These are phyloP conservation scores for Meyerozyma sp. DNA, from an alignment of 1,139 yeast species.

Conservation along the genomic window DNA sequence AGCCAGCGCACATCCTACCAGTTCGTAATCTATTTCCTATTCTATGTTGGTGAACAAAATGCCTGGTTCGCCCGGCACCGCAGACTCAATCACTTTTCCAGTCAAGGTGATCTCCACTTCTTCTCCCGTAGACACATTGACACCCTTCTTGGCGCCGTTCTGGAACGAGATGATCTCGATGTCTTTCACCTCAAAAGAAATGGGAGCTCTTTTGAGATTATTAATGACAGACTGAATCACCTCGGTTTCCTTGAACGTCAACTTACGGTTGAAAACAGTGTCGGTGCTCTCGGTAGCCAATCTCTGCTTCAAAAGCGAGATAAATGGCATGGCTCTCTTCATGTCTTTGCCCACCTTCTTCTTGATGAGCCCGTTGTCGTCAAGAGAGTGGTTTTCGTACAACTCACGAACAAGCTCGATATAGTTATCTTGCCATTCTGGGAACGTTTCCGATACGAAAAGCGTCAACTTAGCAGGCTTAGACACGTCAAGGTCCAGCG, in stretches of 20 bases:
- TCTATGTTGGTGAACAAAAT: conserved; percentile 61
- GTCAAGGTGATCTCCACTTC: conserved; percentile 56
- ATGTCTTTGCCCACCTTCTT: conserved; percentile 69
- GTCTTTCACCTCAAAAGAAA: conserved; percentile 51
- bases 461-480: conserved; percentile 70
- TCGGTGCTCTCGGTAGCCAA: conserved; percentile 62
- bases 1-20: neutral
- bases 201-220: conserved; percentile 61
- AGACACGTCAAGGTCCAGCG: conserved; percentile 64
- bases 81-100: conserved; percentile 71
- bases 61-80: conserved; percentile 94
- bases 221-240: conserved; percentile 54
- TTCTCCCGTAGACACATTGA: conserved; percentile 63
- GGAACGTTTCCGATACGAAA: conserved; percentile 77
- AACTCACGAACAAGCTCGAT: conserved; percentile 79
- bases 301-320: conserved; percentile 77
- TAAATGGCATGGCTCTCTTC: conserved; percentile 98
- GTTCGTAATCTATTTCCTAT: neutral
- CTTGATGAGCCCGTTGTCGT: conserved; percentile 58
- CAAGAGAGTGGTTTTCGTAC: conserved; percentile 56
- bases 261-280: conserved; percentile 81
- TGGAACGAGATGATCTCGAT: conserved; percentile 54
- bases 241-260: conserved; percentile 73
- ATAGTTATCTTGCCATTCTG: conserved; percentile 92
- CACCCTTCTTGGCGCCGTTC: conserved; percentile 58